Percentiles rank a stretch among this genome's conserved stretches.
Evolutionary conservation across 208 protist genomes (phyloP).

Genomic region (Trypanosoma scelopori): DNA sequence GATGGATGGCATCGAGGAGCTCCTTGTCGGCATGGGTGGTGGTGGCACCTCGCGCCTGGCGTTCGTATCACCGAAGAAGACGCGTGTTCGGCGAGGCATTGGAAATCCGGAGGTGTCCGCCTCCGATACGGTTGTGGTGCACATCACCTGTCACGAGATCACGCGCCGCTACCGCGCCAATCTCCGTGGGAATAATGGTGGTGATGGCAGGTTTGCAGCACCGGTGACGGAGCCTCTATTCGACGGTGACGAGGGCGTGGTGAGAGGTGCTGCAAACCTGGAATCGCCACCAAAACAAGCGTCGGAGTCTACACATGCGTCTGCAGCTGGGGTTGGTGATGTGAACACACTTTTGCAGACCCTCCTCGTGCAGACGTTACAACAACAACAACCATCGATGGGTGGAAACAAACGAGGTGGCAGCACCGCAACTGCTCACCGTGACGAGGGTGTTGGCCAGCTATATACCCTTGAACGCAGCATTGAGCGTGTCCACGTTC

Average conservation of each 20-base stretch:
- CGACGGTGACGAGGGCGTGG: too few species aligned
- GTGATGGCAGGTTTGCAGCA: not conserved
- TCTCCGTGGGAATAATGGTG: not conserved
- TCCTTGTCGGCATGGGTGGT: slow-evolving; percentile 46
- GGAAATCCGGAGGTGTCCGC: slow-evolving; percentile 32
- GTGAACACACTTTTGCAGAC: slow-evolving; percentile 37
- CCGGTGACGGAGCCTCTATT: too few species aligned
- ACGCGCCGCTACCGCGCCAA: not conserved
- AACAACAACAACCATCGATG: slow-evolving; percentile 31
- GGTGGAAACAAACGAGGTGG: not conserved
- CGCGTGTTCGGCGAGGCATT: slow-evolving; percentile 23
- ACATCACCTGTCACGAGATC: slow-evolving; percentile 33
- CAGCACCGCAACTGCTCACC: not conserved
- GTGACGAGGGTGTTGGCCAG: not conserved
- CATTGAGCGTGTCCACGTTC: slow-evolving; percentile 45
- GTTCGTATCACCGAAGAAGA: slow-evolving; percentile 41
- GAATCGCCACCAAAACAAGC: slow-evolving; percentile 1
- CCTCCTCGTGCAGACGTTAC: slow-evolving; percentile 47
- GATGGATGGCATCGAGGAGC: slow-evolving; percentile 47
- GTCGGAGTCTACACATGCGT: not conserved
- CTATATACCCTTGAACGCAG: slow-evolving; percentile 31
- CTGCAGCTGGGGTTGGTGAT: slow-evolving; percentile 10
- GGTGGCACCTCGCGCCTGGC: slow-evolving; percentile 39
- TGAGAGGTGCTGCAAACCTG: too few species aligned
- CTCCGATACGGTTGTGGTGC: slow-evolving; percentile 28